Evolutionary conservation across 2,329 filamentous ascomycete genomes (phyloP).

Genomic region (Cladosporium velox): DNA sequence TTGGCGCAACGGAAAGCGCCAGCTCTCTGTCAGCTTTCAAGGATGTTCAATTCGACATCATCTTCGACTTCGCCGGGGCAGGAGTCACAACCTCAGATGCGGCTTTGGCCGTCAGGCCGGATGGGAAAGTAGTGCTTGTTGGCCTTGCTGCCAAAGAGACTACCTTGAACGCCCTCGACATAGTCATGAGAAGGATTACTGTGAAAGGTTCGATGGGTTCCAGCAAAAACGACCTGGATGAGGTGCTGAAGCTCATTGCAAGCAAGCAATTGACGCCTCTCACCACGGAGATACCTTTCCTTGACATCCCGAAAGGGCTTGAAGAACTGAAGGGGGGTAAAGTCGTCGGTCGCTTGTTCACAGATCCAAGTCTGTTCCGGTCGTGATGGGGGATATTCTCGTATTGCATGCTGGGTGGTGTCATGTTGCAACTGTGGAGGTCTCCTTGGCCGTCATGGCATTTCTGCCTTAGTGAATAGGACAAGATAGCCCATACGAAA

Average conservation of each 20-base stretch:
- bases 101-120: neutral
- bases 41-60: neutral
- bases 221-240: neutral
- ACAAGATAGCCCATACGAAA: neutral
- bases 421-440: neutral
- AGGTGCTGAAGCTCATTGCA: neutral
- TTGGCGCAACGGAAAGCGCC: neutral
- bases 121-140: neutral
- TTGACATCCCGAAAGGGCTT: neutral
- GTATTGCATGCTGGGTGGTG: neutral
- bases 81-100: neutral
- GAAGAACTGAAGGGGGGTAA: neutral
- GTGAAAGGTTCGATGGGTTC: neutral
- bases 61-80: neutral
- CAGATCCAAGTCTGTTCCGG: neutral
- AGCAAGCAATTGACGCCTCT: neutral
- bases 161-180: neutral
- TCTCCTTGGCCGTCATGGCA: neutral
- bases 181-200: neutral
- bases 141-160: neutral
- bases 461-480: neutral
- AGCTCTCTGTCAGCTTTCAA: neutral
- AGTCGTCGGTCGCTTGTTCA: neutral
- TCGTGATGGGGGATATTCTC: neutral
- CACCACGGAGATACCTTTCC: neutral